These are phyloP conservation scores for Gnetum montanum DNA, from an alignment of 75 land plant species.

Conservation along the genomic window DNA sequence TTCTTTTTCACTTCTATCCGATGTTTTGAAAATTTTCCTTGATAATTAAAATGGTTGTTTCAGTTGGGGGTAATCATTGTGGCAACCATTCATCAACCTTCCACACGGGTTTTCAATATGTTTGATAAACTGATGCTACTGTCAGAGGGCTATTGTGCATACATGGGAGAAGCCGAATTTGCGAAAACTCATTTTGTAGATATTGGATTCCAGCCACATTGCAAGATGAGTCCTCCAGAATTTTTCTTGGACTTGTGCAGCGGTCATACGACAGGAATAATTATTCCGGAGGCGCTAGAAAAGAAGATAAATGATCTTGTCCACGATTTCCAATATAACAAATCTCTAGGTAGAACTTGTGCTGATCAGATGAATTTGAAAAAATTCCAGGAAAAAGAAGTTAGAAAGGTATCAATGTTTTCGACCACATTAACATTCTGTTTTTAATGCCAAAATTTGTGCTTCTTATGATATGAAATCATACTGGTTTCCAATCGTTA, in stretches of 20 bases:
- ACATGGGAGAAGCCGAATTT: conserved; percentile 13
- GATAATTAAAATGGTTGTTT: neutral
- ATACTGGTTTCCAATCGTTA: too few species aligned
- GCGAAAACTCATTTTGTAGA: conserved; percentile 13
- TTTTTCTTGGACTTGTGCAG: conserved; percentile 23
- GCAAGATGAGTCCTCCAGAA: conserved; percentile 32
- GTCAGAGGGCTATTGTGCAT: conserved; percentile 20
- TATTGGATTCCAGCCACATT: conserved; percentile 14
- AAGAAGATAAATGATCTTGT: neutral
- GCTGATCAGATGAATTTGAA: too few species aligned
- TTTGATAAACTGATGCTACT: conserved; percentile 29
- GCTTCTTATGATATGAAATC: too few species aligned
- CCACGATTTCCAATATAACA: too few species aligned
- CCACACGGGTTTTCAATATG: conserved; percentile 21
- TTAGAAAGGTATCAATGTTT: too few species aligned
- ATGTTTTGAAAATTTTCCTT: neutral
- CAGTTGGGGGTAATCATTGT: conserved; percentile 18
- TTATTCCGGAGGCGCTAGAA: conserved; percentile 5
- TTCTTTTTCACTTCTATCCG: neutral
- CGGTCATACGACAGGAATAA: conserved; percentile 15
- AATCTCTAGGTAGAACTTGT: too few species aligned
- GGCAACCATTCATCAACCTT: conserved; percentile 29
- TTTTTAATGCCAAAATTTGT: too few species aligned
- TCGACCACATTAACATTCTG: too few species aligned
- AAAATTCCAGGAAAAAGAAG: too few species aligned